Conservation (phyloP, 176 grass and related monocot species). For the Themeda triandra region DNA sequence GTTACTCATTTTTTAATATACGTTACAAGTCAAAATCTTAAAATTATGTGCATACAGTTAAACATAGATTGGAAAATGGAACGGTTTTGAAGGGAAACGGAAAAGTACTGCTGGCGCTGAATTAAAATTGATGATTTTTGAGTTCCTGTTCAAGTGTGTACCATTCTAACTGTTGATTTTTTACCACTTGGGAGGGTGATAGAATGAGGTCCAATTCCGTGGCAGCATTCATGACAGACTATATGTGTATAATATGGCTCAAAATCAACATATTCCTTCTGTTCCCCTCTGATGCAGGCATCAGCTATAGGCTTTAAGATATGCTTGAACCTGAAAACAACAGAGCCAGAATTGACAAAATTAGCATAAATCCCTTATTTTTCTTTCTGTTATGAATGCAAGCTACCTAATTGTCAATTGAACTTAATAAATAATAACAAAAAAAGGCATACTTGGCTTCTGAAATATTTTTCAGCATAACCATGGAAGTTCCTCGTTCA, state of each 20-base stretch:
- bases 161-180: slow-evolving; percentile 86
- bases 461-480: slow-evolving; percentile 97
- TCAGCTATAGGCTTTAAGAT: slow-evolving; percentile 86
- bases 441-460: slow-evolving; percentile 78
- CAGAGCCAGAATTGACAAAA: slow-evolving; percentile 20
- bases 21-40: slow-evolving; percentile 2
- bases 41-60: not conserved
- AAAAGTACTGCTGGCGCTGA: not conserved
- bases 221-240: slow-evolving; percentile 96
- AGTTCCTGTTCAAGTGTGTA: slow-evolving; percentile 28
- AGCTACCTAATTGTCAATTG: not conserved
- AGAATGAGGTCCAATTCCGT: slow-evolving; percentile 97
- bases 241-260: slow-evolving; percentile 93
- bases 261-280: slow-evolving; percentile 82
- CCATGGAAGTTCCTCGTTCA: slow-evolving; percentile 92
- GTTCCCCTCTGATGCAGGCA: slow-evolving; percentile 78
- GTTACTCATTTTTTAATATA: not conserved
- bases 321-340: slow-evolving; percentile 69
- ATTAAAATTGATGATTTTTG: not conserved
- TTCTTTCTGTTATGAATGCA: not conserved
- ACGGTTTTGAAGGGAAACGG: not conserved
- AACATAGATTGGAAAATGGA: not conserved
- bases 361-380: slow-evolving; percentile 3
- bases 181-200: slow-evolving; percentile 82
- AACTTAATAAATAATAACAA: not conserved